Percentiles rank a stretch among this genome's conserved stretches.
These are phyloP conservation scores for Pseudogymnoascus sp. DNA, from an alignment of 2,329 filamentous ascomycete genomes.

Conservation along the genomic window DNA sequence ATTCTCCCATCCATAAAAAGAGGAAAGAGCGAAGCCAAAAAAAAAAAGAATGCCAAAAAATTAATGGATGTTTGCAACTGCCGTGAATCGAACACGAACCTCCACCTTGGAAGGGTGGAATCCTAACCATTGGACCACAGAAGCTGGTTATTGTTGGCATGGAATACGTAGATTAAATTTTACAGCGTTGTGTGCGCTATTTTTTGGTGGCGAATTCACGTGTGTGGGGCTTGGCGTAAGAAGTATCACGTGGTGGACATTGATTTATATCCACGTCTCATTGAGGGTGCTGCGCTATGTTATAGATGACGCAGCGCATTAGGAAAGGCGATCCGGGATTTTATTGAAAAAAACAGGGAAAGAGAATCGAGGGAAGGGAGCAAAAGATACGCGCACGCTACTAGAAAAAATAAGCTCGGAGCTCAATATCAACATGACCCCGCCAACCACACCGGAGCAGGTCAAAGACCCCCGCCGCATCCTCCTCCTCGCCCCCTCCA, in stretches of 20 bases:
- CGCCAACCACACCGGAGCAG: neutral
- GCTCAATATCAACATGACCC: neutral
- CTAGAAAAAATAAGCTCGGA: neutral
- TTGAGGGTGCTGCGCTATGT: neutral
- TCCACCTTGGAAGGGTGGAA: constrained; percentile 25
- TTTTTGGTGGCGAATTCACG: constrained; percentile 9
- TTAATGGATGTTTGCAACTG: constrained; percentile 1
- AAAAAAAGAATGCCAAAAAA: neutral
- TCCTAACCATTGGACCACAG: constrained; percentile 16
- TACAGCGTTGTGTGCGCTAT: neutral
- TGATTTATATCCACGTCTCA: neutral
- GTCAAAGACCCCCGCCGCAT: constrained; percentile 48
- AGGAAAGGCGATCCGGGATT: neutral
- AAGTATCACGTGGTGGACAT: neutral
- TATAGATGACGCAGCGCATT: neutral
- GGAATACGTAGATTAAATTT: neutral
- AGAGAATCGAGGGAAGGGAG: neutral
- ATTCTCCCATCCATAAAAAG: neutral
- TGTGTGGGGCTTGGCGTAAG: neutral
- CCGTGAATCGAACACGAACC: constrained; percentile 24
- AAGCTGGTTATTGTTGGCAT: constrained; percentile 1
- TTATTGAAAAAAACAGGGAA: neutral
- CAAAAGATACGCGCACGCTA: neutral
- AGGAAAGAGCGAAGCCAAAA: neutral
- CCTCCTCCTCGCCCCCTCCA: constrained; percentile 40